Evolutionary conservation across 2,329 filamentous ascomycete species (phyloP).

Genomic region (Colletotrichum truncatum): DNA sequence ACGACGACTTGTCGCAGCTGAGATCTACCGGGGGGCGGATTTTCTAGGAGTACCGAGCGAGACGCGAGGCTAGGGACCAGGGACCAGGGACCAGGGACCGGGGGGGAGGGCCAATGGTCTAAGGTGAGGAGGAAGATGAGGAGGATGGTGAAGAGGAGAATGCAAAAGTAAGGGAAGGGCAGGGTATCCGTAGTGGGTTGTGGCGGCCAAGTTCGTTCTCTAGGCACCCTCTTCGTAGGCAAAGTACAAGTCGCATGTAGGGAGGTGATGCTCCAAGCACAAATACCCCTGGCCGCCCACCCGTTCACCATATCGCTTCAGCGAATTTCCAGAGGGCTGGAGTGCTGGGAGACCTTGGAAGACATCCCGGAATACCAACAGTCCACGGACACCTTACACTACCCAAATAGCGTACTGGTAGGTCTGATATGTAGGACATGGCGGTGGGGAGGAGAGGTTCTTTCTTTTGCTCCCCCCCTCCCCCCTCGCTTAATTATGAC

Average conservation of each 20-base stretch:
- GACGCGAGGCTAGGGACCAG: slow-evolving; percentile 15
- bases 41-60: slow-evolving; percentile 29
- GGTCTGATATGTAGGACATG: no score
- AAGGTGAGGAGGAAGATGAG: background rate
- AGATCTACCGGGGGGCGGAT: slow-evolving; percentile 28
- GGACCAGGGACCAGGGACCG: background rate
- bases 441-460: background rate
- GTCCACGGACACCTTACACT: no score
- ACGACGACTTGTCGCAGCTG: slow-evolving; percentile 13
- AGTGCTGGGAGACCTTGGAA: slow-evolving; percentile 1
- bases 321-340: slow-evolving; percentile 8
- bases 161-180: background rate
- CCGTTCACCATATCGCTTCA: background rate
- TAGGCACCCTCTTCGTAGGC: slow-evolving; percentile 13
- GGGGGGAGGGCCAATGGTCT: background rate
- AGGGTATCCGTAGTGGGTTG: no score
- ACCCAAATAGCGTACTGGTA: no score
- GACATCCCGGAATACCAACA: background rate
- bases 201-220: background rate
- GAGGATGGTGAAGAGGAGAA: background rate
- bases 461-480: slow-evolving; percentile 1
- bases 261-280: no score
- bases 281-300: background rate
- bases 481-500: slow-evolving; percentile 24
- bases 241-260: background rate